A percentile compares a stretch with the other conserved stretches of the same genome.
Evolutionary conservation across 331 rosid genomes (phyloP).

Genomic region (Telfairia occidentalis): DNA sequence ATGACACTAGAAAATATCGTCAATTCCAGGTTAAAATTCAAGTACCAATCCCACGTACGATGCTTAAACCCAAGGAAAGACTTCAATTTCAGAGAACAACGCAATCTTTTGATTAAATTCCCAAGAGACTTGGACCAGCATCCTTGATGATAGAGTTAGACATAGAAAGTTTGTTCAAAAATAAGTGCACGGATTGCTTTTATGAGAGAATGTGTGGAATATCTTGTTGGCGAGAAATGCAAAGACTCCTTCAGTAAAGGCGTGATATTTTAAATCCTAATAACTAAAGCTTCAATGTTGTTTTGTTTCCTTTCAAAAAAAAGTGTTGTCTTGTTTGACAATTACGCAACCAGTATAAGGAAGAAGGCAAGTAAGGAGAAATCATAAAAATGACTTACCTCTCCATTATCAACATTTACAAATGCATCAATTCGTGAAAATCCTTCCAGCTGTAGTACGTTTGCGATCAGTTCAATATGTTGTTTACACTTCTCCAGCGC

Average conservation of each 20-base stretch:
- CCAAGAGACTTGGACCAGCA: background rate
- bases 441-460: constrained; percentile 72
- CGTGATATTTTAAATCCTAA: background rate
- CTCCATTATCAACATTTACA: constrained; percentile 74
- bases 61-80: background rate
- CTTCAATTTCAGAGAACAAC: background rate
- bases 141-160: background rate
- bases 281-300: background rate
- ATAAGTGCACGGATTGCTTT: background rate
- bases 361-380: background rate
- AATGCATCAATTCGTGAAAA: constrained; percentile 93
- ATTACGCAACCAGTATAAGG: background rate
- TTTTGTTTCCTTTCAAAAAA: no score
- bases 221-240: background rate
- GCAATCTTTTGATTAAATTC: background rate
- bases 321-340: background rate
- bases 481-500: constrained; percentile 62
- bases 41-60: background rate
- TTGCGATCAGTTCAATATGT: constrained; percentile 63
- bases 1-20: constrained; percentile 3
- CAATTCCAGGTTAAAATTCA: background rate
- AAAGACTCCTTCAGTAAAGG: background rate
- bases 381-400: constrained; percentile 36
- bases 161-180: background rate
- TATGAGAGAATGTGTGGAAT: background rate